Evolutionary conservation across 2,329 filamentous ascomycete species (phyloP), one percentile per base, ranked within the genome.

Genomic region (Coccinonectria pachysandricola): DNA sequence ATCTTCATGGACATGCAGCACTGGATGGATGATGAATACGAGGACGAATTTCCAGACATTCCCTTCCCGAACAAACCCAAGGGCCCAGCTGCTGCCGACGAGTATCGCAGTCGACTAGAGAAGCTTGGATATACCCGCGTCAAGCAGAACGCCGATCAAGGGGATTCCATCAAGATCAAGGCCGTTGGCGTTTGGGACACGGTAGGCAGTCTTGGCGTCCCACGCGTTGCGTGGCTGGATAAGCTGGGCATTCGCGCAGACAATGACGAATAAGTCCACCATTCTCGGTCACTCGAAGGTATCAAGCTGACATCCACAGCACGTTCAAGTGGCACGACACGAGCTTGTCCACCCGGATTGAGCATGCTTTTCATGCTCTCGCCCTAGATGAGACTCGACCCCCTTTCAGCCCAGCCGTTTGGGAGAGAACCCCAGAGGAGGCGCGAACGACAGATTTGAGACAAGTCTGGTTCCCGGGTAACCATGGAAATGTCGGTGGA

Each of bases 401-500:
- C 1, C 60, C 68, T 0, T 75, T 74, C 32, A 53, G 50, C n/a
- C 68, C 69, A 8, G 65, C 69, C 3, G 48, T 74, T 2, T 74
- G 66, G 69, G 64, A 70, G 37, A 53, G 60, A 12, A 48, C 51
- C 7, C 49, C 50, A 0, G 45, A 51, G 14, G 54, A 59, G 15
- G 50, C 46, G 18, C 41, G 50, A 9, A 53, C 47, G 12, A 63
- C 61, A 2, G 56, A 68, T 32, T 50, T 68, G 22, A 54, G 62
- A 15, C 64, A 68, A 35, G 62, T 66, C 8, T 78, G 74, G 74
- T 85, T 86, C 42, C 74, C 79, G 0, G 79, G 79, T 6, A 71
- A 68, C 25, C 80, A 86, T 45, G 72, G 64, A 8, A 79, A 83
- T 40, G 71, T 80, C 23, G 79, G 79, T 4, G 79, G 79, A 16